Percentiles rank a stretch among this genome's conserved stretches.
phyloP scores from a whole-genome alignment of 2,329 filamentous ascomycete species.

The Aspergillus candidus region DNA sequence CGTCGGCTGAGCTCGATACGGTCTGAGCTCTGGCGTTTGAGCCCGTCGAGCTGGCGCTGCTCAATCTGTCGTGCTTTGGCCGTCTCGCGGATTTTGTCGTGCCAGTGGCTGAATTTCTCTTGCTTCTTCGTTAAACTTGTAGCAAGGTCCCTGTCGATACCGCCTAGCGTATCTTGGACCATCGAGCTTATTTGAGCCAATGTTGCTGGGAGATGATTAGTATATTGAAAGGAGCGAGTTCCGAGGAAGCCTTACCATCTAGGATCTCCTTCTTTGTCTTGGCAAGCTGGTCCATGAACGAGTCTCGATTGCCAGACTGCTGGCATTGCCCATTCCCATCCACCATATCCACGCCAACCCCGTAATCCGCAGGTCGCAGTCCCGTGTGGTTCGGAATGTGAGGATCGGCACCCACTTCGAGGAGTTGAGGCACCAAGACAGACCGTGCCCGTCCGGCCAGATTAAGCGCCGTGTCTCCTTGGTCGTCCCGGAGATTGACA shows the following conservation, averaged over 20 bases:
- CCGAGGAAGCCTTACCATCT: conserved; percentile 29
- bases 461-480: conserved; percentile 90
- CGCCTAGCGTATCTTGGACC: conserved; percentile 73
- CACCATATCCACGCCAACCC: conserved; percentile 66
- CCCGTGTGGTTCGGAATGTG: conserved; percentile 86
- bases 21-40: conserved; percentile 61
- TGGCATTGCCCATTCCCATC: conserved; percentile 40
- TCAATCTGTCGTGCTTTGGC: conserved; percentile 74
- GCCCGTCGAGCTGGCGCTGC: conserved; percentile 63
- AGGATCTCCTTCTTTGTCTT: conserved; percentile 43
- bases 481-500: conserved; percentile 89
- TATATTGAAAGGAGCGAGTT: conserved; percentile 13
- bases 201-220: conserved; percentile 34
- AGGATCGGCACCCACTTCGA: conserved; percentile 93
- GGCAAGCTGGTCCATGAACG: conserved; percentile 39
- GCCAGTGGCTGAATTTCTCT: conserved; percentile 72
- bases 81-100: conserved; percentile 71
- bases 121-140: conserved; percentile 79
- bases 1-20: conserved; percentile 61
- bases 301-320: conserved; percentile 42
- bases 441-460: conserved; percentile 91
- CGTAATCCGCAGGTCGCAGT: conserved; percentile 86
- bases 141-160: conserved; percentile 73
- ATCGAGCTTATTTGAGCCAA: conserved; percentile 47
- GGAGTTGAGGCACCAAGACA: conserved; percentile 91